A percentile compares a stretch with the other conserved stretches of the same genome.
Conservation (phyloP, 2,329 filamentous ascomycete genomes). For the Colletotrichum sp. region DNA sequence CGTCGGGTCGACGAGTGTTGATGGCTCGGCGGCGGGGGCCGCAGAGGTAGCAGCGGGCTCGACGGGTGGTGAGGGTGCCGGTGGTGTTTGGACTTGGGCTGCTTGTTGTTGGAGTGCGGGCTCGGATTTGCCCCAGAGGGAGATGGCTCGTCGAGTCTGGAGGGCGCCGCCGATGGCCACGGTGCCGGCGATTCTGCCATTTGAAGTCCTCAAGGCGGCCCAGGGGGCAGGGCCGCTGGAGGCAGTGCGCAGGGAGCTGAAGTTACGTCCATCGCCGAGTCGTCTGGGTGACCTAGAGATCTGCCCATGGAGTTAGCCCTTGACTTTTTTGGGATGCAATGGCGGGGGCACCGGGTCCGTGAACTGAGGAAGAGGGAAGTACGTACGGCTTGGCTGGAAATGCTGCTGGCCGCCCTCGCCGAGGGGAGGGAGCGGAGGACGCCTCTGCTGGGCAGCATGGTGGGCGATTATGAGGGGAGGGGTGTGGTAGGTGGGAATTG, state of each 20-base stretch:
- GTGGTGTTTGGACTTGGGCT: slow-evolving; percentile 23
- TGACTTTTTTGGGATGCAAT: not conserved
- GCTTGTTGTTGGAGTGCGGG: not conserved
- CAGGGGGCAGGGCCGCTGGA: not conserved
- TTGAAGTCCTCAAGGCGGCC: not conserved
- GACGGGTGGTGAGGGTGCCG: not conserved
- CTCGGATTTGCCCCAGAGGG: slow-evolving; percentile 21
- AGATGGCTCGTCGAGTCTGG: slow-evolving; percentile 11
- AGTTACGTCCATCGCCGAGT: slow-evolving; percentile 37
- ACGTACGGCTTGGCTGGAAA: slow-evolving; percentile 33
- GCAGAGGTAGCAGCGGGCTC: slow-evolving; percentile 10
- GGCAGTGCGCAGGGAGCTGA: slow-evolving; percentile 26
- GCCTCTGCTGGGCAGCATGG: slow-evolving; percentile 51
- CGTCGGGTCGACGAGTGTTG: not conserved
- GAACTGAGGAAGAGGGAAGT: not conserved
- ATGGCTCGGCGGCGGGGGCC: slow-evolving; percentile 30
- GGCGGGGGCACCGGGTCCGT: not conserved
- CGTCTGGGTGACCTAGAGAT: slow-evolving; percentile 28
- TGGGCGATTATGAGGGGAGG: slow-evolving; percentile 24
- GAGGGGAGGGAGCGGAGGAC: slow-evolving; percentile 43
- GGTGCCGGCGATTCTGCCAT: slow-evolving; percentile 24
- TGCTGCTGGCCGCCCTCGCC: slow-evolving; percentile 27
- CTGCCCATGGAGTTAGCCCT: slow-evolving; percentile 5
- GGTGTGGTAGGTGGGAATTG: slow-evolving; percentile 21
- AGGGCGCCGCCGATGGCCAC: slow-evolving; percentile 31